Evolutionary conservation across 768 basidiomycete species (phyloP), one percentile per base, ranked within the genome.

Genomic region (Leccinum disarticulatum): DNA sequence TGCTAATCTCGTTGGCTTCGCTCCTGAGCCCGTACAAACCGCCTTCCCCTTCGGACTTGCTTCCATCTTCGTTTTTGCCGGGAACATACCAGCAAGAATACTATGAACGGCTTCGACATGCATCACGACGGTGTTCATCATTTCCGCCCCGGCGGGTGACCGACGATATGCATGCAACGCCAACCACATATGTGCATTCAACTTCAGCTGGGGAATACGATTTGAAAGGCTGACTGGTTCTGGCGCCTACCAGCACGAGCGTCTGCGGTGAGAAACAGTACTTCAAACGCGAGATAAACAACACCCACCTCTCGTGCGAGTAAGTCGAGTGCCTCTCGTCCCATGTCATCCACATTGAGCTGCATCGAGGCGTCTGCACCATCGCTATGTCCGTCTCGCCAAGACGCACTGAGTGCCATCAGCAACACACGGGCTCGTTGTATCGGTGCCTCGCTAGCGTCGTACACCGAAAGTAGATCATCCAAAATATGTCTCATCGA

Each of bases 91-190:
- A 48, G 74, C 78, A 43, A 90, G 77, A 30, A 83, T 69, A 35
- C 62, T 70, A 62, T 81, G 85, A 0, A 85, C 88, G 14, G 80
- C 74, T 11, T 81, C 83, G 1, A 83, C 76, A 52, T 86, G 83
- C n/a, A 74, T 66, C 8, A 80, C 73, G 46, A 91, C 78, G 2
- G 79, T 66, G 0, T 71, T 57, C 56, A 74, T 77, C 67, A 83
- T 80, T 25, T 81, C 72, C 14, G 52, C 50, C 11, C 66, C 68
- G 1, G 73, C 60, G 56, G 82, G 77, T 9, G 70, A 74, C 6
- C 74, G 77, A 14, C 84, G 81, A 71, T 94, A 91, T 0, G 84
- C 80, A 66, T 90, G 86, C 19, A 95, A 74, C 0, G 87, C 85
- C 49, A 84, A 74, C 86, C 87, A 90, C 27, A 95, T 77, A 65